Percentiles rank a stretch among this genome's conserved stretches.
phyloP scores from a whole-genome alignment of 169 alveolate species.

The Cryptosporidium baileyi region DNA sequence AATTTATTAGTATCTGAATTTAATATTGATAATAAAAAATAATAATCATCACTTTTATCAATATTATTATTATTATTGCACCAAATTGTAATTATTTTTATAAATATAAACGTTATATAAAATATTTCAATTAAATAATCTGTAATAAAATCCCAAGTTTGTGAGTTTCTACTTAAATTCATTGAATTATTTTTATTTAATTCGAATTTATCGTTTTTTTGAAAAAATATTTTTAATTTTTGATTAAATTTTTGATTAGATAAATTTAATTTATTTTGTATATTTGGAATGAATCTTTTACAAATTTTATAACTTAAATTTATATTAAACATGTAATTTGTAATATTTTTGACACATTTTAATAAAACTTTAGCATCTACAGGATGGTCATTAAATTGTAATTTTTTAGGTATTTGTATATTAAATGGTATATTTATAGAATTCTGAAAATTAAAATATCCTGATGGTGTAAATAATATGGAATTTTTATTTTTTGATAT shows the following conservation, averaged over 20 bases:
- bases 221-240: not conserved
- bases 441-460: conserved; percentile 42
- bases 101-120: not conserved
- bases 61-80: not conserved
- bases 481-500: not conserved
- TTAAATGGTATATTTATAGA: not conserved
- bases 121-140: conserved; percentile 23
- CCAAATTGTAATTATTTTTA: conserved; percentile 8
- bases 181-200: not conserved
- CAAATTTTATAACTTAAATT: not conserved
- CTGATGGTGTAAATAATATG: conserved; percentile 59
- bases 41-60: not conserved
- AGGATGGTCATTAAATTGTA: conserved; percentile 8
- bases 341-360: not conserved
- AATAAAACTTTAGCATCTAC: conserved; percentile 30
- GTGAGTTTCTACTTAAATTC: conserved; percentile 18
- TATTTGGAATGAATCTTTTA: conserved; percentile 17
- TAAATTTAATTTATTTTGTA: not conserved
- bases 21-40: not conserved
- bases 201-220: not conserved
- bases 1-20: not conserved
- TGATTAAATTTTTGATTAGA: not conserved
- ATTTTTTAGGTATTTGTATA: conserved; percentile 15
- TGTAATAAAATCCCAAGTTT: conserved; percentile 19
- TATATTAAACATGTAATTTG: not conserved